phyloP scores from a whole-genome alignment of 306 rosid species.

The Lotus japonicus region DNA sequence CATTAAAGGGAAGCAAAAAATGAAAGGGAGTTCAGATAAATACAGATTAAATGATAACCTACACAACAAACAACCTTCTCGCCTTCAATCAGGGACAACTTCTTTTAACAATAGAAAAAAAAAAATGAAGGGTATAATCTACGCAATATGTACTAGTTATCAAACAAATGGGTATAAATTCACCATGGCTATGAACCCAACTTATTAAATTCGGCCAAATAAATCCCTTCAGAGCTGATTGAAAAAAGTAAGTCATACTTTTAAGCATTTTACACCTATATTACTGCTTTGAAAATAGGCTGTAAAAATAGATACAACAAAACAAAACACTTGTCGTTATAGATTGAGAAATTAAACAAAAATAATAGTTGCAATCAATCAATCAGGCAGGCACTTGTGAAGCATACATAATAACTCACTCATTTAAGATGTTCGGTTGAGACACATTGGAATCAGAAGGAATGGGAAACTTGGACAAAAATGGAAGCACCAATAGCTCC shows the following conservation, averaged over 20 bases:
- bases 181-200: background rate
- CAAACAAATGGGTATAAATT: constrained; percentile 1
- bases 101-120: background rate
- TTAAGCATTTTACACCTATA: background rate
- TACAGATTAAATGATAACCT: background rate
- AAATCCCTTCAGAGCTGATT: background rate
- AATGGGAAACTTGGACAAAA: constrained; percentile 72
- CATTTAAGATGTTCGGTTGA: constrained; percentile 39
- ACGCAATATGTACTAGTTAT: background rate
- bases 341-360: background rate
- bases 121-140: background rate
- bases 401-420: constrained; percentile 52
- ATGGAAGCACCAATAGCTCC: constrained; percentile 88
- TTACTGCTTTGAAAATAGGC: background rate
- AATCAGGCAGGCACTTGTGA: background rate
- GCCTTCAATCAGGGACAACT: background rate
- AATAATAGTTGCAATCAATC: constrained; percentile 1
- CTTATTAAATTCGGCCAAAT: background rate
- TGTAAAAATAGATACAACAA: background rate
- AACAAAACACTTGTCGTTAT: background rate
- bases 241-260: background rate
- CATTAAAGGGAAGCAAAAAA: background rate
- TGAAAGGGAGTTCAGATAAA: background rate
- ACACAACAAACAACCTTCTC: background rate
- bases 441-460: constrained; percentile 56